These are phyloP conservation scores for Withania somnifera DNA, from an alignment of 305 asterid genomes.

Conservation along the genomic window DNA sequence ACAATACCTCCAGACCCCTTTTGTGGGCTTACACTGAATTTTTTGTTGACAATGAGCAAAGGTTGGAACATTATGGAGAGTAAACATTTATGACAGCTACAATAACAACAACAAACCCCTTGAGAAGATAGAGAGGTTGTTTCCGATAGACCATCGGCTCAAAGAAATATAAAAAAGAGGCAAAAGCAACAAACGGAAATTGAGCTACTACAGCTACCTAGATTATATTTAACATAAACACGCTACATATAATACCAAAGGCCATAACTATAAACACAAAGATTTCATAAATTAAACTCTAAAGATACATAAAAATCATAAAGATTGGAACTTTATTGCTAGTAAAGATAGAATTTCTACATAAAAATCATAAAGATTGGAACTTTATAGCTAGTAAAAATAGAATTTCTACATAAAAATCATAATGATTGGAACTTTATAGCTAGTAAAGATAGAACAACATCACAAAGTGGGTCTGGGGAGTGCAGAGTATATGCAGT, in stretches of 20 bases:
- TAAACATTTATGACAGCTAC: too few species aligned
- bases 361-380: neutral
- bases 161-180: too few species aligned
- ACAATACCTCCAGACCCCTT: too few species aligned
- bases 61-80: neutral
- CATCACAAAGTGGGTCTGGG: too few species aligned
- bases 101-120: too few species aligned
- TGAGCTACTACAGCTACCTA: neutral
- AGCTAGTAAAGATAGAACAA: neutral
- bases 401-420: too few species aligned
- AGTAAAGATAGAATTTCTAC: neutral
- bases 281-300: neutral
- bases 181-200: too few species aligned
- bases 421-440: neutral
- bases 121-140: too few species aligned
- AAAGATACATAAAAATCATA: neutral
- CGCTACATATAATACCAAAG: neutral
- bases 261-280: neutral
- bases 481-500: too few species aligned
- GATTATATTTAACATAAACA: neutral
- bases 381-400: neutral
- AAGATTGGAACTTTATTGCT: neutral
- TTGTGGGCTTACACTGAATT: too few species aligned
- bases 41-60: neutral
- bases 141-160: too few species aligned